Evolutionary conservation across 192 early-diverging fungal species (phyloP).

Genomic region (Podochytrium sp.): DNA sequence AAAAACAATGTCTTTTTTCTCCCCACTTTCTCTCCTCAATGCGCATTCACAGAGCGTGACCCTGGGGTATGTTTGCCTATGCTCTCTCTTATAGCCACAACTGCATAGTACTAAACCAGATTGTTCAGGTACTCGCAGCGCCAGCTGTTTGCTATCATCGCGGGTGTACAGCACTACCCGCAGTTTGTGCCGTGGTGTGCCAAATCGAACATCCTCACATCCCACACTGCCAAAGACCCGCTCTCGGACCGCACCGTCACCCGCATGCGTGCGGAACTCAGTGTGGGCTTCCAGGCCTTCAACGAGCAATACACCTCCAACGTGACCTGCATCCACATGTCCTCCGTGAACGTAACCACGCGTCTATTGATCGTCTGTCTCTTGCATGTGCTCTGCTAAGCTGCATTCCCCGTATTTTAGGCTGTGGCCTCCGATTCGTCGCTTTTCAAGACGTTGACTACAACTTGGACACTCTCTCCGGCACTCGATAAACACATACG

Average conservation of each 20-base stretch:
- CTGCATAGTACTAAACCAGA: background rate
- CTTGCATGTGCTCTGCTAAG: background rate
- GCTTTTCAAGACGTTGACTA: conserved; percentile 69
- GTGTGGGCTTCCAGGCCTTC: conserved; percentile 78
- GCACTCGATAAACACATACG: background rate
- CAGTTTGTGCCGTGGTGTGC: conserved; percentile 86
- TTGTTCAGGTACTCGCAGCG: conserved; percentile 65
- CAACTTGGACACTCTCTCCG: conserved; percentile 71
- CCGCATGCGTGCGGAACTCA: conserved; percentile 73
- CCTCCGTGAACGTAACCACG: conserved; percentile 62
- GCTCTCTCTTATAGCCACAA: background rate
- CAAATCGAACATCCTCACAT: conserved; percentile 60
- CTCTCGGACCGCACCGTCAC: background rate
- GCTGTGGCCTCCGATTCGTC: conserved; percentile 60
- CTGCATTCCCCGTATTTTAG: conserved; percentile 30
- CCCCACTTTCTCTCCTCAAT: background rate
- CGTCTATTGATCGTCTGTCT: conserved; percentile 4
- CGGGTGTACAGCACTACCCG: conserved; percentile 80
- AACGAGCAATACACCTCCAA: conserved; percentile 78
- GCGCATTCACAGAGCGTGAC: conserved; percentile 9
- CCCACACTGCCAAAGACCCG: conserved; percentile 11
- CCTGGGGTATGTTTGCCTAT: conserved; percentile 2
- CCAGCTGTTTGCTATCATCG: conserved; percentile 81
- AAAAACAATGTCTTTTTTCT: background rate
- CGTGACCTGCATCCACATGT: conserved; percentile 69